Evolutionary conservation across 805 yeast genomes (phyloP).

Genomic region (Lipomyces starkeyi): DNA sequence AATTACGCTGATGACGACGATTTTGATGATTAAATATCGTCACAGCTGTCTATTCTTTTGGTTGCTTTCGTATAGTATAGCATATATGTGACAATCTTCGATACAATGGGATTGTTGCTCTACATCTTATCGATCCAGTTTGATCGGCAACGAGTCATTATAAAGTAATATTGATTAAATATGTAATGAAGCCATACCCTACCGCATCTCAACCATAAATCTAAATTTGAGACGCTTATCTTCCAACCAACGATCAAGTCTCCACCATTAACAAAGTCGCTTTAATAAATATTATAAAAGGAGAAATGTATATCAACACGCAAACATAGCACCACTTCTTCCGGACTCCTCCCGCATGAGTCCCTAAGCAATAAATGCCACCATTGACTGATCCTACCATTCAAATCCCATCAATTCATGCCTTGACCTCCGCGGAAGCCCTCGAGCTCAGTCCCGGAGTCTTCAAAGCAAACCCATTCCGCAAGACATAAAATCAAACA

Average conservation of each 20-base stretch:
- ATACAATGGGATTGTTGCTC: not conserved
- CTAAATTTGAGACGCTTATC: not conserved
- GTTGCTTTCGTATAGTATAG: not conserved
- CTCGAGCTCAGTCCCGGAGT: slow-evolving; percentile 5
- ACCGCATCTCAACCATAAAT: not conserved
- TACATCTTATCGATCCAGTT: not conserved
- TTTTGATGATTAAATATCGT: not conserved
- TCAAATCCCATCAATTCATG: not conserved
- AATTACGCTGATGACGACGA: slow-evolving; percentile 16
- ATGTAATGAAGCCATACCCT: not conserved
- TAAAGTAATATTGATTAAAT: not conserved
- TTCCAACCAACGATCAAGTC: not conserved
- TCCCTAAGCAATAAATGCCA: not conserved
- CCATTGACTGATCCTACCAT: not conserved
- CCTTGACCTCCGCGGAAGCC: not conserved
- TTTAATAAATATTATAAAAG: not conserved
- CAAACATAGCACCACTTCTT: not conserved
- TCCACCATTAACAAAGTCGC: not conserved
- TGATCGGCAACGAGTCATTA: not conserved
- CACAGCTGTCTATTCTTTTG: not conserved
- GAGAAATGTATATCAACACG: not conserved
- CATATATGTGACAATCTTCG: not conserved
- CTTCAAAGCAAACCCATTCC: not conserved
- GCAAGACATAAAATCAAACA: not conserved
- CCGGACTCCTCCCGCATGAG: not conserved